A percentile compares a stretch with the other conserved stretches of the same genome.
Conservation (phyloP, 2,329 filamentous ascomycete genomes). For the Xylaria sp. region DNA sequence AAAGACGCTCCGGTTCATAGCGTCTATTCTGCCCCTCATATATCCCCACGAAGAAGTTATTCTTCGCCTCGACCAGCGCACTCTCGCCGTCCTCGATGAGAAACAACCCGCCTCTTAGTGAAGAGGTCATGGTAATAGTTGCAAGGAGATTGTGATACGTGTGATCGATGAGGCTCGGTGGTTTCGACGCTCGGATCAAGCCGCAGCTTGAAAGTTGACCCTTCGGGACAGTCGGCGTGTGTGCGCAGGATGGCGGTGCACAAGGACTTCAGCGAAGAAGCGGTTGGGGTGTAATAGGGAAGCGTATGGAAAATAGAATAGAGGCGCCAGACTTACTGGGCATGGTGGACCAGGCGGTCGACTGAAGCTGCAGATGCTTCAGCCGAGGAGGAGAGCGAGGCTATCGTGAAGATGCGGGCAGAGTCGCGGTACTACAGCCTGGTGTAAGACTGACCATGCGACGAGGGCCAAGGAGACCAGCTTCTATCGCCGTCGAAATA, state of each 20-base stretch:
- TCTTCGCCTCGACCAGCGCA: neutral
- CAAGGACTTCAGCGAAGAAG: neutral
- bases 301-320: constrained; percentile 1
- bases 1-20: neutral
- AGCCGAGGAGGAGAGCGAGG: constrained; percentile 19
- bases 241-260: neutral
- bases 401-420: constrained; percentile 17
- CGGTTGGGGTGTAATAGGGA: constrained; percentile 10
- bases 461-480: constrained; percentile 6
- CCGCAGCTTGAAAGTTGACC: neutral
- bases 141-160: neutral
- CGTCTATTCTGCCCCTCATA: neutral
- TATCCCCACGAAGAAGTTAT: neutral
- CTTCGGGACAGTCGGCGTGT: constrained; percentile 14
- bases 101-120: neutral
- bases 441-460: constrained; percentile 28
- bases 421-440: constrained; percentile 26
- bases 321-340: constrained; percentile 44
- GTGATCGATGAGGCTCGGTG: constrained; percentile 15
- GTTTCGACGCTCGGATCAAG: constrained; percentile 1
- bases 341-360: constrained; percentile 38
- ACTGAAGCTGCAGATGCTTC: constrained; percentile 33
- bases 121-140: neutral
- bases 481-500: constrained; percentile 1
- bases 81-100: neutral